phyloP scores from a whole-genome alignment of 768 basidiomycete species.

The Lactarius trivialis region DNA sequence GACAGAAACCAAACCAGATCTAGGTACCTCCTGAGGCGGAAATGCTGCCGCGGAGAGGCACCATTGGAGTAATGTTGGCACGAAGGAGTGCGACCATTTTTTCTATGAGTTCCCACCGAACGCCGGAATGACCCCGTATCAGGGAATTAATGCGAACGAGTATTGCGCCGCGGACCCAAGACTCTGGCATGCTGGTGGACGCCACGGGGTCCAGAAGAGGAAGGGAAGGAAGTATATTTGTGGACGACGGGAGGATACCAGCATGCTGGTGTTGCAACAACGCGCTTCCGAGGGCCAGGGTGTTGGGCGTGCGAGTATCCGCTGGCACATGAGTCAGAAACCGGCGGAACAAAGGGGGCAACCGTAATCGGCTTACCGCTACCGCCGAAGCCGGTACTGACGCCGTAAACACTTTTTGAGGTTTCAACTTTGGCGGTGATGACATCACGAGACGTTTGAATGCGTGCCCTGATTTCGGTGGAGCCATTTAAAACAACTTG shows the following conservation, averaged over 20 bases:
- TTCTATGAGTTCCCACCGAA: conserved; percentile 73
- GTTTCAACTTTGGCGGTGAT: conserved; percentile 61
- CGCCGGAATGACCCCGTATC: conserved; percentile 81
- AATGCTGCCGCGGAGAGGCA: conserved; percentile 79
- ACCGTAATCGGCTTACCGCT: conserved; percentile 39
- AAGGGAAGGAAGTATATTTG: conserved; percentile 43
- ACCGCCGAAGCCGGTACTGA: conserved; percentile 86
- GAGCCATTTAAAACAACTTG: conserved; percentile 46
- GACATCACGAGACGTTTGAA: conserved; percentile 57
- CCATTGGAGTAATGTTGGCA: conserved; percentile 68
- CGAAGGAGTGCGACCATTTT: conserved; percentile 68
- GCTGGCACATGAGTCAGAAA: conserved; percentile 36
- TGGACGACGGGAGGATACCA: conserved; percentile 63
- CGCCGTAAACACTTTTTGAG: conserved; percentile 73
- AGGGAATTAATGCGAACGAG: conserved; percentile 85
- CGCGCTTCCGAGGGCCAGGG: conserved; percentile 68
- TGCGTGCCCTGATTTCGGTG: conserved; percentile 40
- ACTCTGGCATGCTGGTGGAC: conserved; percentile 71
- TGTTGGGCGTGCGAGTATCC: conserved; percentile 73
- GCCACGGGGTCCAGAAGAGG: conserved; percentile 66
- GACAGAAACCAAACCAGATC: conserved; percentile 1
- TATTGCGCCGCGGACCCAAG: conserved; percentile 86
- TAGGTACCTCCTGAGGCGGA: conserved; percentile 71
- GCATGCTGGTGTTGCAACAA: conserved; percentile 79
- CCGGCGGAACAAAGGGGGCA: conserved; percentile 12